phyloP scores from a whole-genome alignment of 306 rosid species.

The Trichosanthes cucumerina region DNA sequence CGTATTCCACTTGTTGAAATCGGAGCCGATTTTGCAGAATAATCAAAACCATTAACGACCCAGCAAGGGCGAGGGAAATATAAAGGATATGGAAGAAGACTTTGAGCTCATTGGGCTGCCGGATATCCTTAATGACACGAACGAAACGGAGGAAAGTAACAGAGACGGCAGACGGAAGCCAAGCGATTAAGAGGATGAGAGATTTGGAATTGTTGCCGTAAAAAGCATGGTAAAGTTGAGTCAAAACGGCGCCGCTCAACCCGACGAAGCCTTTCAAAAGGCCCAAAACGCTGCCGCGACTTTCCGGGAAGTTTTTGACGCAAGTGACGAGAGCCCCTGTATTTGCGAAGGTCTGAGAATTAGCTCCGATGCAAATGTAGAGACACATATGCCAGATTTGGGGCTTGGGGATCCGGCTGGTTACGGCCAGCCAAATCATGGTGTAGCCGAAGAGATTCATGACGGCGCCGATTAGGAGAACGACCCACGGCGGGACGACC shows the following conservation, averaged over 20 bases:
- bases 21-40: slow-evolving; percentile 30
- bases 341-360: slow-evolving; percentile 54
- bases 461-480: slow-evolving; percentile 38
- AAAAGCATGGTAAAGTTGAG: slow-evolving; percentile 44
- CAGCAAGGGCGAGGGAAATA: slow-evolving; percentile 53
- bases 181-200: slow-evolving; percentile 46
- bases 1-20: slow-evolving; percentile 24
- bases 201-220: slow-evolving; percentile 33
- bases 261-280: slow-evolving; percentile 66
- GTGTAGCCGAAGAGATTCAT: slow-evolving; percentile 71
- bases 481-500: slow-evolving; percentile 50
- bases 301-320: slow-evolving; percentile 53
- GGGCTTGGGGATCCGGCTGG: slow-evolving; percentile 27
- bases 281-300: slow-evolving; percentile 60
- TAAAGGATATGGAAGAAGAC: slow-evolving; percentile 47
- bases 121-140: slow-evolving; percentile 19
- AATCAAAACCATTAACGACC: slow-evolving; percentile 46
- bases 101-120: slow-evolving; percentile 29
- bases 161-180: slow-evolving; percentile 53
- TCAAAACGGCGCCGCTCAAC: slow-evolving; percentile 56
- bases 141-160: slow-evolving; percentile 30
- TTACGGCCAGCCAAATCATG: slow-evolving; percentile 71
- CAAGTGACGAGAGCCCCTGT: slow-evolving; percentile 52
- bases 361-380: slow-evolving; percentile 58
- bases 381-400: slow-evolving; percentile 65